Evolutionary conservation across 208 protist genomes (phyloP), one percentile per base, ranked within the genome.

Genomic region (Crithidia brevicula): DNA sequence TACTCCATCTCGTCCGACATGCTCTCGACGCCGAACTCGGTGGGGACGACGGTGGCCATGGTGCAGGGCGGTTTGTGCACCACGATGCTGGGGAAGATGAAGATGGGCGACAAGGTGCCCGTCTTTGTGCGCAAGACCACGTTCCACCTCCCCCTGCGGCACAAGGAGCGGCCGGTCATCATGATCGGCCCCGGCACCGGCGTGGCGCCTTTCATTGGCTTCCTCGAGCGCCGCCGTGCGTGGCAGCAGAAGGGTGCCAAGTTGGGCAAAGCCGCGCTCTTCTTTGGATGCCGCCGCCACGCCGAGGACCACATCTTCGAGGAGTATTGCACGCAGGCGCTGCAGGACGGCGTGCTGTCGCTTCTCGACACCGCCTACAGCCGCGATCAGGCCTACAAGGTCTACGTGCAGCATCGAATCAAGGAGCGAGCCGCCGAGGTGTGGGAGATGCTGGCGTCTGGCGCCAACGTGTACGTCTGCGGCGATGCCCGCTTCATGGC

Each of bases 141-240:
- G 60, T 98, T 98, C 78, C 86, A 97, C 61, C 81, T 97, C 18
- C 93, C 95, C 9, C 78, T 96, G 22, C 73, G 81, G 11, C 60
- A 79, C 49, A 91, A 93, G 77, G 83, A 83, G 8, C 89, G 81
- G 3, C 89, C 95, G 27, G 67, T 98, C 31, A 72, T 99, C 25
- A 97, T 98, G 93, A 92, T 99, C 81, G 97, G 97, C 33, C 96
- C 97, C 4, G 97, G 97, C 66, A 99, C 97, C 23, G 97, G 97
- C 51, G 83, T 98, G 9, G 96, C 97, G 1, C 97, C 97, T 5
- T 96, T 98, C 79, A 91, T 97, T 56, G 94, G 95, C 27, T 98
- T 99, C 74, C 47, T 99, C n/a, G 89, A 97, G 47, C 91, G 94
- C 68, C 90, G 92, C 47, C 70, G 62, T 30, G 83, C 79, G 52